A percentile compares a stretch with the other conserved stretches of the same genome.
Evolutionary conservation across 176 grass and related monocot genomes (phyloP).

Genomic region (Eragrostis curvula): DNA sequence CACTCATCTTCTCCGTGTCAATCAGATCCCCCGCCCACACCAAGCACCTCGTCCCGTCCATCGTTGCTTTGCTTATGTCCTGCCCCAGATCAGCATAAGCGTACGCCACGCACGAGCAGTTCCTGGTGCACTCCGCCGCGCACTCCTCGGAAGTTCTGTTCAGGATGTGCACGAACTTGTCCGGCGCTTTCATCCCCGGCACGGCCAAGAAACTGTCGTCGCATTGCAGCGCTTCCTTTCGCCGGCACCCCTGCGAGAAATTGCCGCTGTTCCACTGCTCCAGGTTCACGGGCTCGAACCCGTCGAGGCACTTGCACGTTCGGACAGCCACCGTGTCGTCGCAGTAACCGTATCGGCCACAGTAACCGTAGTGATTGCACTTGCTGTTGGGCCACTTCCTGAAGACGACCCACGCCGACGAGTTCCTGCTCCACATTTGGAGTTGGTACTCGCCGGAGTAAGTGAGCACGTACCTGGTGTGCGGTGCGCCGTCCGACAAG

Average conservation of each 20-base stretch:
- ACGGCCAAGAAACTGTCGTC: slow-evolving; percentile 27
- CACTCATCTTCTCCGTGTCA: slow-evolving; percentile 11
- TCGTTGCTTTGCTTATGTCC: background rate
- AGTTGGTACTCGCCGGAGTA: too few species aligned
- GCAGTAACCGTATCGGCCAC: too few species aligned
- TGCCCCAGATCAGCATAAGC: slow-evolving; percentile 24
- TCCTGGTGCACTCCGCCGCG: slow-evolving; percentile 25
- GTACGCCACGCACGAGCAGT: slow-evolving; percentile 65
- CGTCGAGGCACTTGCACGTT: too few species aligned
- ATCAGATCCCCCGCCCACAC: slow-evolving; percentile 49
- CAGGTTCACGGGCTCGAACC: too few species aligned
- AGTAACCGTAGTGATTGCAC: too few species aligned
- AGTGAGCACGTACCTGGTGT: too few species aligned
- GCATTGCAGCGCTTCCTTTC: slow-evolving; percentile 34
- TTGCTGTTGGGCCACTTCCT: too few species aligned
- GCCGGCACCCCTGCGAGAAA: slow-evolving; percentile 36
- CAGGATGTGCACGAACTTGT: slow-evolving; percentile 11
- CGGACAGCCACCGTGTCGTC: too few species aligned
- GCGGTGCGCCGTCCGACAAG: too few species aligned
- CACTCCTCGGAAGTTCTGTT: slow-evolving; percentile 29
- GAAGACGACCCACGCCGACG: too few species aligned
- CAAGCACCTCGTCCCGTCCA: slow-evolving; percentile 31
- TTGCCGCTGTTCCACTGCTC: too few species aligned
- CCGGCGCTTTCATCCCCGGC: slow-evolving; percentile 38
- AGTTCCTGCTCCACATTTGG: too few species aligned